Base-by-base conservation (phyloP, 306 rosid species). In the Spatholobus suberectus region DNA sequence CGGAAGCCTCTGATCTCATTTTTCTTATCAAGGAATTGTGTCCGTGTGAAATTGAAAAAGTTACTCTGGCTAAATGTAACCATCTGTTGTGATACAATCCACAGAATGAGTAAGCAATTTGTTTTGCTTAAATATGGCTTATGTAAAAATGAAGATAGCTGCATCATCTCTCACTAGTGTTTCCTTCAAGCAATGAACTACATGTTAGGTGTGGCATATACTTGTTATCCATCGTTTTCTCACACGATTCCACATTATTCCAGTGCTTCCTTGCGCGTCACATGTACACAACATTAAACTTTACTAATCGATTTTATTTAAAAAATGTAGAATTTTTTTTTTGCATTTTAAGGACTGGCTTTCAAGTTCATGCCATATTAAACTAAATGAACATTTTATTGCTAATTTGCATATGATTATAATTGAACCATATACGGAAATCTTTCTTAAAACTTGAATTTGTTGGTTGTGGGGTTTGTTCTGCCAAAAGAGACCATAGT, bases 391-490 rank as follows among this genome's bases (percentile, higher is more conserved):
- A 62, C 21, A 3, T 17, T 7, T 62, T 21, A 55, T 55, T 21
- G 1, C 63, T 9, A 55, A 23, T 24, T 57, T 23, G 65, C 34
- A 9, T 57, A 11, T 24, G 29, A 8, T 57, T 9, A 57, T 23
- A 57, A 26, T 23, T 58, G 1, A 58, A 58, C 37, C 66, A 58
- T 14, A 61, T 6, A 1, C 6, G 75, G 52, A 65, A 40, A 58
- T 38, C 13, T 79, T 63, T 44, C 43, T 79, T 58, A 32, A 78
- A 49, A 52, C 40, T 35, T 52, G 5, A 32, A 77, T 10, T 49
- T 13, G n/a, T 5, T 49, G 15, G 26, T 52, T 18, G 75, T 18
- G 27, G 75, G 10, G 40, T 51, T 65, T 47, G 41, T 23, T 67
- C 2, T 40, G 59, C 46, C 47, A 76, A 59, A 76, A 59, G 58